These are phyloP conservation scores for Salvia rosmarinus DNA, from an alignment of 257 asterid species.

Conservation along the genomic window DNA sequence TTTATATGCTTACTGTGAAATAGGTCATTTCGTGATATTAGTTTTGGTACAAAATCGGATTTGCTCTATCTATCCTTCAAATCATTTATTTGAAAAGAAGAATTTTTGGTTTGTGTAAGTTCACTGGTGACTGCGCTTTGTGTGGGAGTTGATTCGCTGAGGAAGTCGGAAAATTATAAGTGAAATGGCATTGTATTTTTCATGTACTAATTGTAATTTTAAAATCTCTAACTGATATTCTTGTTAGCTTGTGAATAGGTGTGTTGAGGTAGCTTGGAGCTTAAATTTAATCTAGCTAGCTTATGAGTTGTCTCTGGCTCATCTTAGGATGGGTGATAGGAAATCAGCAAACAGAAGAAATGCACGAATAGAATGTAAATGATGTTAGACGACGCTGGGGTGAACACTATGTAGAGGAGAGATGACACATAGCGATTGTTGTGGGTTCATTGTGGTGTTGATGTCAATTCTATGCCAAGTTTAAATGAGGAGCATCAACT, in stretches of 20 bases:
- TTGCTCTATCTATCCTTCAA: background rate
- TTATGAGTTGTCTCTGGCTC: background rate
- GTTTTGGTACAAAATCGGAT: background rate
- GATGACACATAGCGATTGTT: no score
- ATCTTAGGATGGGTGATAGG: background rate
- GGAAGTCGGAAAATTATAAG: background rate
- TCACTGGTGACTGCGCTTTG: background rate
- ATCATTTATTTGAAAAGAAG: background rate
- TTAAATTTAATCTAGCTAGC: background rate
- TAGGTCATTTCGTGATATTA: background rate
- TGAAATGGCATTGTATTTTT: background rate
- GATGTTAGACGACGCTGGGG: background rate
- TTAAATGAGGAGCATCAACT: no score
- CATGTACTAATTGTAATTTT: background rate
- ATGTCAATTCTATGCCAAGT: no score
- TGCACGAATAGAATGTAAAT: background rate
- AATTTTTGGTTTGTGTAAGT: background rate
- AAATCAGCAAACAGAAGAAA: background rate
- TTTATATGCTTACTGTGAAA: background rate
- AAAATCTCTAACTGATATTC: background rate
- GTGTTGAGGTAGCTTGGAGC: background rate
- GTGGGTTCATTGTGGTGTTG: no score
- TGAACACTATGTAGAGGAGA: no score
- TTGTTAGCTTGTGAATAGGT: conserved; percentile 2
- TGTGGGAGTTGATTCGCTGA: background rate